A percentile compares a stretch with the other conserved stretches of the same genome.
Evolutionary conservation across 805 yeast genomes (phyloP).

Genomic region (Cyberlindnera xishuangbannaensis): DNA sequence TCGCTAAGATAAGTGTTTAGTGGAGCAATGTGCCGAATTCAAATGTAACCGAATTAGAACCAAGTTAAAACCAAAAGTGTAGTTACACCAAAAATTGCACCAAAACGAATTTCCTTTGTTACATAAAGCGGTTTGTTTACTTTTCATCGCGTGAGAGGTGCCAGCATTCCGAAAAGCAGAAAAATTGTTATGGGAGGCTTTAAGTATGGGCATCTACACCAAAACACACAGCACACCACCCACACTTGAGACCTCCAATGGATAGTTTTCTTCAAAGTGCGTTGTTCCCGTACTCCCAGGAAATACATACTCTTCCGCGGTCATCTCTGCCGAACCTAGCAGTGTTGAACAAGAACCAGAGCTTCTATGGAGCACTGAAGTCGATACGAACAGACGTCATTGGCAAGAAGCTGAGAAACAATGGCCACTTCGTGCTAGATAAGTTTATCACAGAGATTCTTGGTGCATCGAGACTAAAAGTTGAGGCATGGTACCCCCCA

Average conservation of each 20-base stretch:
- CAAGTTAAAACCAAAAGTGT: no score
- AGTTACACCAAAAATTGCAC: no score
- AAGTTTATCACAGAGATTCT: constrained; percentile 16
- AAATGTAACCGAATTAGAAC: no score
- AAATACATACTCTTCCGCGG: constrained; percentile 14
- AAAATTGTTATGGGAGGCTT: no score
- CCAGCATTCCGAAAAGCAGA: no score
- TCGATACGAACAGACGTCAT: constrained; percentile 20
- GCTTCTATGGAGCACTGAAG: constrained; percentile 19
- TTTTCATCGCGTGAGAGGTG: background rate
- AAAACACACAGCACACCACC: no score
- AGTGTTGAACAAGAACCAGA: constrained; percentile 17
- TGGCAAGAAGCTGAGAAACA: constrained; percentile 11
- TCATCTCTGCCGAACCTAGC: constrained; percentile 18
- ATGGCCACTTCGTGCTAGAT: constrained; percentile 17
- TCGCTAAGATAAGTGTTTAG: no score
- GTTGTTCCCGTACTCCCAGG: constrained; percentile 21
- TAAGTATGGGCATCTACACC: no score
- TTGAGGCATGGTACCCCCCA: constrained; percentile 21
- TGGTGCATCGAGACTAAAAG: constrained; percentile 5
- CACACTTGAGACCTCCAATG: background rate
- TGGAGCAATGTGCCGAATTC: no score
- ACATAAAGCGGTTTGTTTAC: no score
- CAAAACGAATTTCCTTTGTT: no score
- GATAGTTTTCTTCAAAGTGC: background rate